These are phyloP conservation scores for Gloeopeniophorella convolvens DNA, from an alignment of 768 basidiomycete genomes.

Conservation along the genomic window DNA sequence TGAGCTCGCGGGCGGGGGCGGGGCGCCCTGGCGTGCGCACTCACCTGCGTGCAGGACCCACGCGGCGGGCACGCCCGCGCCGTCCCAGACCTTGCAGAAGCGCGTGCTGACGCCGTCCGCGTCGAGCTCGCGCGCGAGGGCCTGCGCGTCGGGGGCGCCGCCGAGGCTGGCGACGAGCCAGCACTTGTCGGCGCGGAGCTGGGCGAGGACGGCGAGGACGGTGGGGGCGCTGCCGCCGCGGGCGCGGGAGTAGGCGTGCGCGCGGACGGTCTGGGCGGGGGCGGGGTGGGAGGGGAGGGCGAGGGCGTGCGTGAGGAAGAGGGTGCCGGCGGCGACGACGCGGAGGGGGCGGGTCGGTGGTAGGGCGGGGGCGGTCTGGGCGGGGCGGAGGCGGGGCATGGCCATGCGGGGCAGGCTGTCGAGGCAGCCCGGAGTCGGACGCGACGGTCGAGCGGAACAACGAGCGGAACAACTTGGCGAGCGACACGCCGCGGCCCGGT, in stretches of 20 bases:
- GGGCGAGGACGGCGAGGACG: slow-evolving; percentile 63
- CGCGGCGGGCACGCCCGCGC: slow-evolving; percentile 68
- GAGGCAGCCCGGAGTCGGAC: too few relatives aligned
- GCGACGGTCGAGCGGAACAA: too few relatives aligned
- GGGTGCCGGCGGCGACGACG: slow-evolving; percentile 72
- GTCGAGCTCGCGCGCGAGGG: slow-evolving; percentile 59
- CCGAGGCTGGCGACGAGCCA: slow-evolving; percentile 70
- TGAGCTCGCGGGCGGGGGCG: too few relatives aligned
- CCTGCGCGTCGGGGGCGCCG: slow-evolving; percentile 61
- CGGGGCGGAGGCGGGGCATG: slow-evolving; percentile 27
- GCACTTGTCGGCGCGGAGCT: slow-evolving; percentile 59
- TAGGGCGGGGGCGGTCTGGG: slow-evolving; percentile 11
- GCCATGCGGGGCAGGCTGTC: neutral
- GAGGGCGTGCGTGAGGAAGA: slow-evolving; percentile 73
- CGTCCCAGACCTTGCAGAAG: slow-evolving; percentile 69
- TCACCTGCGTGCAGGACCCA: slow-evolving; percentile 75
- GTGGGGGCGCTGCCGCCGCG: slow-evolving; percentile 72
- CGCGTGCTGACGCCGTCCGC: slow-evolving; percentile 60
- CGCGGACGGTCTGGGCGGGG: slow-evolving; percentile 54
- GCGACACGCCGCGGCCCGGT: too few relatives aligned
- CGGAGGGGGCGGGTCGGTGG: slow-evolving; percentile 40
- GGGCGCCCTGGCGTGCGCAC: too few relatives aligned
- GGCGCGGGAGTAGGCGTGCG: slow-evolving; percentile 59
- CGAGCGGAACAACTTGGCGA: too few relatives aligned
- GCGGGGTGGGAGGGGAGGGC: slow-evolving; percentile 52